Conservation (phyloP, 2,329 filamentous ascomycete species). For the Fusarium poae region DNA sequence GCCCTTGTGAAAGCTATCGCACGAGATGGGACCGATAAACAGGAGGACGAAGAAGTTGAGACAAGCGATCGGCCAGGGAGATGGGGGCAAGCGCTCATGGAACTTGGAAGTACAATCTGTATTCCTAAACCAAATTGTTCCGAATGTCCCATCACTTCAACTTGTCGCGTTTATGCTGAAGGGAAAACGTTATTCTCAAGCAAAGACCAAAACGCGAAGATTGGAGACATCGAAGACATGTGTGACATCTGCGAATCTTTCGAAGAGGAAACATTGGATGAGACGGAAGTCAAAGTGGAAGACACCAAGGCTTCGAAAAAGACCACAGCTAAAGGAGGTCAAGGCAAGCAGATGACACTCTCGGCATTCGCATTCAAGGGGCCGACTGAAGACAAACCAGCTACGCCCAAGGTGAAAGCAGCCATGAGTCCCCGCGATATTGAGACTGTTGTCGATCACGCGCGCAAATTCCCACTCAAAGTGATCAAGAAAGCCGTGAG, state of each 20-base stretch:
- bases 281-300: slow-evolving; percentile 14
- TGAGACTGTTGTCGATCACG: slow-evolving; percentile 59
- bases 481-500: slow-evolving; percentile 65
- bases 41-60: slow-evolving; percentile 44
- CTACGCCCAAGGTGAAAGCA: slow-evolving; percentile 22
- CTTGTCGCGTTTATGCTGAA: slow-evolving; percentile 66
- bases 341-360: slow-evolving; percentile 48
- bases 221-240: slow-evolving; percentile 63
- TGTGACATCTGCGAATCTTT: slow-evolving; percentile 64
- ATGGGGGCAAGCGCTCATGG: slow-evolving; percentile 76
- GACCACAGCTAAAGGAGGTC: slow-evolving; percentile 17
- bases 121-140: slow-evolving; percentile 69
- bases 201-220: slow-evolving; percentile 21
- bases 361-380: slow-evolving; percentile 55
- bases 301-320: slow-evolving; percentile 31
- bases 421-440: slow-evolving; percentile 43
- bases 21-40: slow-evolving; percentile 49
- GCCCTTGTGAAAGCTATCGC: slow-evolving; percentile 67
- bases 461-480: slow-evolving; percentile 65
- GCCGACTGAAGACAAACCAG: slow-evolving; percentile 20
- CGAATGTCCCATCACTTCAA: slow-evolving; percentile 63
- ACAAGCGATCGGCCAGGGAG: slow-evolving; percentile 66
- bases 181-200: slow-evolving; percentile 53
- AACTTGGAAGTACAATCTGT: slow-evolving; percentile 73
- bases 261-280: slow-evolving; percentile 53